Evolutionary conservation across 495 filamentous ascomycete species (phyloP).

Genomic region (Hypoxylon fuscum): DNA sequence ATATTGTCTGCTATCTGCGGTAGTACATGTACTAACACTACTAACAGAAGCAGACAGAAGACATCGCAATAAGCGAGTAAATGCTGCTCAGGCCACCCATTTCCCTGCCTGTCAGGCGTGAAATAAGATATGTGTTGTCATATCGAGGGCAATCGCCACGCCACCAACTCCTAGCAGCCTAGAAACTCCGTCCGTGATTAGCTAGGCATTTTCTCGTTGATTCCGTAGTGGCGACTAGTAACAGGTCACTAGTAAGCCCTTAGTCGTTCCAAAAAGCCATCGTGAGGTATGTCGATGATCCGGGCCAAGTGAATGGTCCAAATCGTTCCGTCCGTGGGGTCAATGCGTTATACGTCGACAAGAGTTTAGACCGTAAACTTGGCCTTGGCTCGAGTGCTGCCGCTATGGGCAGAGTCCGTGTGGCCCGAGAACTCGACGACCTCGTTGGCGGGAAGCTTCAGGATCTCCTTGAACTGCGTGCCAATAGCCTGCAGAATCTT

Average conservation of each 20-base stretch:
- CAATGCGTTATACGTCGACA: not conserved
- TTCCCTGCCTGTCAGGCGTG: not conserved
- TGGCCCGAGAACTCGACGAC: conserved; percentile 94
- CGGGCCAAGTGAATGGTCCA: not conserved
- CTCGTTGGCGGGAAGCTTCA: conserved; percentile 78
- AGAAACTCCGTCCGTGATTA: not conserved
- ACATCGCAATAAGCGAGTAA: conserved; percentile 8
- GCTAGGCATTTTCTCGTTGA: not conserved
- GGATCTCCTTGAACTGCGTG: conserved; percentile 85
- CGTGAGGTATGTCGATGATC: conserved; percentile 4
- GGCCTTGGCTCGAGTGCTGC: conserved; percentile 93
- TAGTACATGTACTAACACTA: conserved; percentile 21
- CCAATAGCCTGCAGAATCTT: conserved; percentile 86
- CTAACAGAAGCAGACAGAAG: conserved; percentile 2
- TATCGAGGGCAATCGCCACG: conserved; percentile 7
- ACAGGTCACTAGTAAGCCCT: not conserved
- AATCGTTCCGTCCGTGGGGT: not conserved
- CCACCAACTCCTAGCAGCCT: not conserved
- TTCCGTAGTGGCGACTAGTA: conserved; percentile 1
- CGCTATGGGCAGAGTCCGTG: conserved; percentile 89
- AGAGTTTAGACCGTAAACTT: conserved; percentile 80
- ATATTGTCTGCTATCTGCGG: conserved; percentile 21
- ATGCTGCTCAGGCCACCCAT: conserved; percentile 16
- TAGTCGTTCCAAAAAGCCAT: not conserved
- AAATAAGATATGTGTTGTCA: conserved; percentile 5